Conservation (phyloP, 257 asterid species). For the Lantana camara region DNA sequence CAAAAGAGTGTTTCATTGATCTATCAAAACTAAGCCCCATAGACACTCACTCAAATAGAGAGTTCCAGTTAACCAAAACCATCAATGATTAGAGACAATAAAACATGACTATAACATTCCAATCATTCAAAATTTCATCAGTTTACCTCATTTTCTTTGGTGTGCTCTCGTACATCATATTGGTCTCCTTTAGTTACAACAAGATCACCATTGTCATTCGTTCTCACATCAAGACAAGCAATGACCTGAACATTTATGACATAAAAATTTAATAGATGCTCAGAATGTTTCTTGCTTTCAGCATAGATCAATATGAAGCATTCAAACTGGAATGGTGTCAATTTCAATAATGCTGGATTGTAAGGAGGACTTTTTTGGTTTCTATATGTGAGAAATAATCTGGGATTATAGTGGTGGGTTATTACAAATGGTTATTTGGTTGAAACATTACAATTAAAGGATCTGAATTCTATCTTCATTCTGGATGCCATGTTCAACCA, state of each 20-base stretch:
- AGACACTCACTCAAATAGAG: background rate
- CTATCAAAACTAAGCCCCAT: background rate
- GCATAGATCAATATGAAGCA: background rate
- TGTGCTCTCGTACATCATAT: conserved; percentile 86
- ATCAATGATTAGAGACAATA: background rate
- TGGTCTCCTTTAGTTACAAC: conserved; percentile 99
- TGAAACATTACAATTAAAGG: conserved; percentile 1
- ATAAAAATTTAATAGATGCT: conserved; percentile 19
- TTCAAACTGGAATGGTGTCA: background rate
- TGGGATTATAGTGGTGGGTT: background rate
- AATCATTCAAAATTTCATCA: conserved; percentile 5
- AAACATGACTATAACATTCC: conserved; percentile 1
- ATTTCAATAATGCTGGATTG: background rate
- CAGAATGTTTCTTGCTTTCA: conserved; percentile 3
- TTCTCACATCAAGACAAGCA: conserved; percentile 98
- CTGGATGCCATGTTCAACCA: background rate
- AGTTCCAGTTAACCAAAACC: background rate
- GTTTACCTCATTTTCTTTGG: conserved; percentile 78
- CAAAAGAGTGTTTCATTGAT: background rate
- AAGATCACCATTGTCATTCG: conserved; percentile 88
- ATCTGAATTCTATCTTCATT: background rate
- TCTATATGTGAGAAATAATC: background rate
- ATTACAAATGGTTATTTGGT: background rate
- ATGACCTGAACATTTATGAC: conserved; percentile 66
- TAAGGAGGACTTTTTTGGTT: background rate